Evolutionary conservation across 805 yeast genomes (phyloP), one percentile per base, ranked within the genome.

Genomic region (Pichia nanzhaoensis): DNA sequence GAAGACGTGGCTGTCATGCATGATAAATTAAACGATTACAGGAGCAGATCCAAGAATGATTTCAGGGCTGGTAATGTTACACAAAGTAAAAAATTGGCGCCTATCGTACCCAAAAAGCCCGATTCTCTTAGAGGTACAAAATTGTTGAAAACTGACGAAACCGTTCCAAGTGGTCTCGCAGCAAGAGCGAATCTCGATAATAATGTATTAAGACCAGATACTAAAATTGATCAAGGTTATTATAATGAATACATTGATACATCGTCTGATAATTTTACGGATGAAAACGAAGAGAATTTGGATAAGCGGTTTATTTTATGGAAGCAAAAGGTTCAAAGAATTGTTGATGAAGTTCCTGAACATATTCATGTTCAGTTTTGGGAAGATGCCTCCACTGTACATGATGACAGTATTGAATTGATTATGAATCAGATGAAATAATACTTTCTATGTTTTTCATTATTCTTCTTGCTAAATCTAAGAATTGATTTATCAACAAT

Each of bases 281-380:
- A 33, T 14, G 34, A 31, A 31, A 27, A 28, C 5, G 16, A 3
- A 6, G 34, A 20, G 3, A 13, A 34, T 24, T 32, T 18, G 14
- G 85, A 79, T 51, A 76, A 71, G 46, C 72, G 67, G 37, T 70
- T 71, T 20, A 80, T 76, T 18, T 53, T 66, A 17, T 82, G 90
- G 90, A 71, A 70, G 44, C 64, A 65, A 28, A 67, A 87, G 37
- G 66, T 78, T 1, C 50, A 61, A n/a, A 58, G 62, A 4, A 73
- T 78, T 10, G 58, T 67, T 9, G 55, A 61, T 39, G 61, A 58
- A 45, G 59, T 75, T 18, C 77, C 78, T 1, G 55, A 55, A 1
- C 50, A 59, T 12, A 63, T 73, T 10, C 57, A 61, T 16, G 58
- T 75, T 45, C 60, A 61, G 39, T 61, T 73, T 51, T 75, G 77